phyloP scores from a whole-genome alignment of 805 yeast species.

The Myxozyma mucilagina region DNA sequence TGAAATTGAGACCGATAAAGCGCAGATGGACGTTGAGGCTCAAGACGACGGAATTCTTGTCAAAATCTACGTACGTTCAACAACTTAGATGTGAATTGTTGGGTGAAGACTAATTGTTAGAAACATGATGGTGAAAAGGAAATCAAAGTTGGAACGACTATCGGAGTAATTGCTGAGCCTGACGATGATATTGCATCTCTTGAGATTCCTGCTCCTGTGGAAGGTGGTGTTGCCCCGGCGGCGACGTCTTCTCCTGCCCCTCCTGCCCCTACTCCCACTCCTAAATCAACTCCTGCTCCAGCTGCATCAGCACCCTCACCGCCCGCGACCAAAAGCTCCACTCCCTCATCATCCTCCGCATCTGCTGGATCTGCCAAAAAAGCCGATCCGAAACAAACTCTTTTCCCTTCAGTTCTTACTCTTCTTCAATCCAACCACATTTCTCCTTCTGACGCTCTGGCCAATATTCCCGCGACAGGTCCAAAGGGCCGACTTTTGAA shows the following conservation, averaged over 20 bases:
- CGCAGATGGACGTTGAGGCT: slow-evolving; percentile 96
- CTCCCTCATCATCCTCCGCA: slow-evolving; percentile 6
- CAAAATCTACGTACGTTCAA: slow-evolving; percentile 56
- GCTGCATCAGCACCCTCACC: slow-evolving; percentile 7
- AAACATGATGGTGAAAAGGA: slow-evolving; percentile 71
- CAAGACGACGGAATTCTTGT: slow-evolving; percentile 90
- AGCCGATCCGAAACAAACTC: slow-evolving; percentile 67
- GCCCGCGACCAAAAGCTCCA: background rate
- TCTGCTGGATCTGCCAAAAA: slow-evolving; percentile 26
- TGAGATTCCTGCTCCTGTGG: slow-evolving; percentile 53
- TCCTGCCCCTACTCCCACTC: slow-evolving; percentile 16
- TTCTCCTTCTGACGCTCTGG: slow-evolving; percentile 66
- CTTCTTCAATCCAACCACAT: slow-evolving; percentile 63
- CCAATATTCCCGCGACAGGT: slow-evolving; percentile 79
- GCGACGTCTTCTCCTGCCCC: slow-evolving; percentile 12
- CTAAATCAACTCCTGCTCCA: slow-evolving; percentile 6
- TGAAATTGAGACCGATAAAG: slow-evolving; percentile 97
- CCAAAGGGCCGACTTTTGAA: slow-evolving; percentile 83
- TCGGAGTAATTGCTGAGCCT: slow-evolving; percentile 84
- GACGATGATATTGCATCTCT: slow-evolving; percentile 75
- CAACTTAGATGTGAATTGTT: background rate
- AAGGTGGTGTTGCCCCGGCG: slow-evolving; percentile 30
- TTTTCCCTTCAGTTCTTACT: slow-evolving; percentile 76
- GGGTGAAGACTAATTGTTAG: slow-evolving; percentile 2
- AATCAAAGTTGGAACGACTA: slow-evolving; percentile 81